These are phyloP conservation scores for Fusarium virguliforme DNA, from an alignment of 2,329 filamentous ascomycete species.

Conservation along the genomic window DNA sequence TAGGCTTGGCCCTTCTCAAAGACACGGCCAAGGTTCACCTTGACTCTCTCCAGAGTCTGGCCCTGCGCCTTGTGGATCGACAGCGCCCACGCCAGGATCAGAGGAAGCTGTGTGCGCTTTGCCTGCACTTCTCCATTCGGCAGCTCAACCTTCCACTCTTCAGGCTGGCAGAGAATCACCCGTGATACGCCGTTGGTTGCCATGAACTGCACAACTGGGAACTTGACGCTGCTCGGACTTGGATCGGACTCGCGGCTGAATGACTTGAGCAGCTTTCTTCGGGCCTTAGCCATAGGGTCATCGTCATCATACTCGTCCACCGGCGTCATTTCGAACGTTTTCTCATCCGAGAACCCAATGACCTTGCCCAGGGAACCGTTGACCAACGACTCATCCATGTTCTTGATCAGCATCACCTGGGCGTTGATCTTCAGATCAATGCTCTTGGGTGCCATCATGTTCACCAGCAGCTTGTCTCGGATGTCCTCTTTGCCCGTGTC, in stretches of 20 bases:
- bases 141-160: slow-evolving; percentile 97
- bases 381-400: slow-evolving; percentile 93
- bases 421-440: slow-evolving; percentile 91
- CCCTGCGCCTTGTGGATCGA: slow-evolving; percentile 99
- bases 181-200: slow-evolving; percentile 78
- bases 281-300: slow-evolving; percentile 64
- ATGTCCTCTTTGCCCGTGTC: slow-evolving; percentile 82
- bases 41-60: slow-evolving; percentile 93
- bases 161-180: slow-evolving; percentile 83
- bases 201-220: slow-evolving; percentile 88
- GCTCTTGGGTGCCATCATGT: slow-evolving; percentile 91
- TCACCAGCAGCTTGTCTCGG: slow-evolving; percentile 84
- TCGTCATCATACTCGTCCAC: slow-evolving; percentile 61
- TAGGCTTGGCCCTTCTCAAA: slow-evolving; percentile 99
- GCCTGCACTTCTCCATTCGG: slow-evolving; percentile 95
- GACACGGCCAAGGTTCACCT: slow-evolving; percentile 91
- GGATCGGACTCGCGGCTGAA: slow-evolving; percentile 62
- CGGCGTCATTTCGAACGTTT: slow-evolving; percentile 57
- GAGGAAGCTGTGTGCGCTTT: slow-evolving; percentile 83
- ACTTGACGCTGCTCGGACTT: slow-evolving; percentile 71
- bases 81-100: slow-evolving; percentile 96
- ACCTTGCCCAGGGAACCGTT: slow-evolving; percentile 95
- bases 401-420: slow-evolving; percentile 99
- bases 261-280: slow-evolving; percentile 70
- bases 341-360: slow-evolving; percentile 61